phyloP scores from a whole-genome alignment of 2,329 filamentous ascomycete genomes.

The Arthroderma uncinatum region DNA sequence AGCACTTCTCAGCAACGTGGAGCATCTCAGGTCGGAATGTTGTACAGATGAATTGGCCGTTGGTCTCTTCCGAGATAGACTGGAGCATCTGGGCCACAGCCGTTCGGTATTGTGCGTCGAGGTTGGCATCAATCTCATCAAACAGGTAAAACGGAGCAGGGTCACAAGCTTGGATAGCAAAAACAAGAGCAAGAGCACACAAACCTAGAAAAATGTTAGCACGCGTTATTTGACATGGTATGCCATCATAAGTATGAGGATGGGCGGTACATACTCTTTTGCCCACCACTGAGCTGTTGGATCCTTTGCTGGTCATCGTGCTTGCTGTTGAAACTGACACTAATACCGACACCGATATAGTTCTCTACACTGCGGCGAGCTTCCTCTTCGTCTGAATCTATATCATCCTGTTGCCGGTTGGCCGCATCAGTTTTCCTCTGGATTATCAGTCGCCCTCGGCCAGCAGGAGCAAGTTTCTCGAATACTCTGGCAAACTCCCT shows the following conservation, averaged over 20 bases:
- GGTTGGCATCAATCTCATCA: slow-evolving; percentile 95
- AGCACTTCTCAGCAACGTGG: slow-evolving; percentile 90
- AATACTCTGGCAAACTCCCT: slow-evolving; percentile 89
- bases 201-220: slow-evolving; percentile 47
- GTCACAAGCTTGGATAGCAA: slow-evolving; percentile 96
- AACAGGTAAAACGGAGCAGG: slow-evolving; percentile 98
- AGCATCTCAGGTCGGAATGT: slow-evolving; percentile 97
- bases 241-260: not conserved
- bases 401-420: slow-evolving; percentile 50
- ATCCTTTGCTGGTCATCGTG: slow-evolving; percentile 97
- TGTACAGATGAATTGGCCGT: slow-evolving; percentile 90
- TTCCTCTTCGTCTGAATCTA: slow-evolving; percentile 53
- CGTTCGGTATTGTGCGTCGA: slow-evolving; percentile 94
- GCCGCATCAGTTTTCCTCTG: slow-evolving; percentile 75
- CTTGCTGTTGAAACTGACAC: slow-evolving; percentile 96
- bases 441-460: slow-evolving; percentile 82
- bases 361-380: slow-evolving; percentile 63
- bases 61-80: slow-evolving; percentile 52
- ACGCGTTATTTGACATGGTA: too few species aligned
- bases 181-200: slow-evolving; percentile 93
- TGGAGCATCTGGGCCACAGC: slow-evolving; percentile 84
- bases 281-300: slow-evolving; percentile 90
- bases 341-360: slow-evolving; percentile 92
- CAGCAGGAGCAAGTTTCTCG: slow-evolving; percentile 86
- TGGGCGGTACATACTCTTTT: slow-evolving; percentile 65